Percentiles rank a stretch among this genome's conserved stretches.
phyloP scores from a whole-genome alignment of 2,329 filamentous ascomycete species.

The Orbilia blumenaviensis region DNA sequence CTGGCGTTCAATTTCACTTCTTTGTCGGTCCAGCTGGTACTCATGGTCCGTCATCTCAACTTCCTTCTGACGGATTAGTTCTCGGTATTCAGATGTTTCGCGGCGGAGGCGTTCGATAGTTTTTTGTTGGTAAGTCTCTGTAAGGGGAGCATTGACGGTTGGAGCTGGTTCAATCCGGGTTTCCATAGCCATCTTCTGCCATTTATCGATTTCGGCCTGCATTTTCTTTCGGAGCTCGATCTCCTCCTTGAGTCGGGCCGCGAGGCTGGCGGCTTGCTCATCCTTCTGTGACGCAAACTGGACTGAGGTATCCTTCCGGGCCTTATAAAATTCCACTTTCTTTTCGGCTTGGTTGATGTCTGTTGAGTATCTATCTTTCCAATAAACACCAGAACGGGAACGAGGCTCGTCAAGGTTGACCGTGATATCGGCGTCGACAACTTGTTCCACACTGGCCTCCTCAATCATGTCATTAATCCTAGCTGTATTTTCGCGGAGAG shows the following conservation, averaged over 20 bases:
- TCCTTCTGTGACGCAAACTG: conserved; percentile 58
- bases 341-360: conserved; percentile 55
- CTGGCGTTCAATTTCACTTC: conserved; percentile 47
- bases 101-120: conserved; percentile 50
- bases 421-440: conserved; percentile 52
- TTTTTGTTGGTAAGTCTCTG: conserved; percentile 49
- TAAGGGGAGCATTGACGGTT: conserved; percentile 43
- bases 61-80: conserved; percentile 46
- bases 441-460: conserved; percentile 46
- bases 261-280: conserved; percentile 55
- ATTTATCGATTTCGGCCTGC: conserved; percentile 51
- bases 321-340: conserved; percentile 56
- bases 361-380: conserved; percentile 58
- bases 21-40: conserved; percentile 49
- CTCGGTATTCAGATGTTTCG: conserved; percentile 44
- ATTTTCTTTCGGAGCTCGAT: conserved; percentile 52
- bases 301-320: conserved; percentile 56
- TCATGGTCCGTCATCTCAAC: conserved; percentile 50
- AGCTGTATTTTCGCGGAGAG: conserved; percentile 55
- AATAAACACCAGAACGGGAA: conserved; percentile 57
- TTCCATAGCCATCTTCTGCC: conserved; percentile 51
- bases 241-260: conserved; percentile 55
- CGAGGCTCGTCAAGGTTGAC: conserved; percentile 56
- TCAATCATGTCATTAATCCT: conserved; percentile 57
- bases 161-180: conserved; percentile 9